These are phyloP conservation scores for Batkoa obscura DNA, from an alignment of 371 early-diverging fungal species.

Conservation along the genomic window DNA sequence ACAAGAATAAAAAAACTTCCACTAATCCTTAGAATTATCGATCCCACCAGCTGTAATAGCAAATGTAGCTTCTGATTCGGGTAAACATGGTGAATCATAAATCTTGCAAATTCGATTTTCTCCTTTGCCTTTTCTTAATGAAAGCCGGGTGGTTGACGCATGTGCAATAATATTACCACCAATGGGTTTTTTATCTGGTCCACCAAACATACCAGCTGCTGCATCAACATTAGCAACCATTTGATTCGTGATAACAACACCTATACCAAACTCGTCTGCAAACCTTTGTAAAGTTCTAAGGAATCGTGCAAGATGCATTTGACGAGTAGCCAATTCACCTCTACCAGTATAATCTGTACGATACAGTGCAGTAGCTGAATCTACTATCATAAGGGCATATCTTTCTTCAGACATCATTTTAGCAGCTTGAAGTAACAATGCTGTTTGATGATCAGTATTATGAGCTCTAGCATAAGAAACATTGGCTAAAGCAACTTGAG, in stretches of 20 bases:
- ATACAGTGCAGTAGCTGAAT: conserved; percentile 93
- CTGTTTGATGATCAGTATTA: conserved; percentile 94
- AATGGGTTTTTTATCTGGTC: conserved; percentile 78
- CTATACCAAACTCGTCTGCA: conserved; percentile 97
- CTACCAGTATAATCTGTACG: conserved; percentile 97
- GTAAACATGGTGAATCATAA: conserved; percentile 75
- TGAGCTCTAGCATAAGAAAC: conserved; percentile 95
- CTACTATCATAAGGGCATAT: conserved; percentile 85
- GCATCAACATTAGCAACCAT: conserved; percentile 97
- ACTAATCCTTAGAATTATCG: conserved; percentile 47
- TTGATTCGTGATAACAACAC: conserved; percentile 97
- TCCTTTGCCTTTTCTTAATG: conserved; percentile 68
- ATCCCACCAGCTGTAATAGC: conserved; percentile 57
- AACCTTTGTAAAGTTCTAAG: conserved; percentile 74
- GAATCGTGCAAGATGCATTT: conserved; percentile 93
- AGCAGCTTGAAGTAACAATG: conserved; percentile 79
- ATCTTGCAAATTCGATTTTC: conserved; percentile 75
- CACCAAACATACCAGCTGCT: conserved; percentile 73
- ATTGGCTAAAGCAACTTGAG: conserved; percentile 83
- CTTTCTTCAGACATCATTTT: conserved; percentile 95
- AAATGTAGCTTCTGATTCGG: conserved; percentile 68
- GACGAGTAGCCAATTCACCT: conserved; percentile 94
- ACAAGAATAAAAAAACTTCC: no score
- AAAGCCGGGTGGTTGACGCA: conserved; percentile 40
- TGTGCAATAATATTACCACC: conserved; percentile 62